Conservation (phyloP, 2,329 filamentous ascomycete genomes). For the Anisogramma anomala region DNA sequence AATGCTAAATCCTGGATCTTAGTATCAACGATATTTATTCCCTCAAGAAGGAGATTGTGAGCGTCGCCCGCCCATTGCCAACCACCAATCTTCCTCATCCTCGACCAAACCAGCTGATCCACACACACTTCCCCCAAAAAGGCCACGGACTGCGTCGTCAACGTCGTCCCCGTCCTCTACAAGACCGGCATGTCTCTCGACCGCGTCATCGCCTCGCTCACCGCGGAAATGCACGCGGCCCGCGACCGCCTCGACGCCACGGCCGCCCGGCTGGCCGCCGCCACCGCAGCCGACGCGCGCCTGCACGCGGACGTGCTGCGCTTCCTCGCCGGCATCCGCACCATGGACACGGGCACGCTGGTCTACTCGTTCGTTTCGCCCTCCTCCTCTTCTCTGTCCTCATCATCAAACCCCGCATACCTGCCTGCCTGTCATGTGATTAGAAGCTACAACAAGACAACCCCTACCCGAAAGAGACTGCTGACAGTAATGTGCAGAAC, state of each 20-base stretch:
- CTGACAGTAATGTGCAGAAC: too few relatives aligned
- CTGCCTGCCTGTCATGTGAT: too few relatives aligned
- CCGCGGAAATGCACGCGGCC: constrained; percentile 9
- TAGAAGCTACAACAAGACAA: too few relatives aligned
- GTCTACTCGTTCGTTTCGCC: constrained; percentile 25
- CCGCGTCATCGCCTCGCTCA: constrained; percentile 3
- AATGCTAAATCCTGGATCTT: not conserved
- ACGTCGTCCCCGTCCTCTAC: constrained; percentile 16
- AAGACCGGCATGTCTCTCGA: constrained; percentile 7
- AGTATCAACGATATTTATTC: constrained; percentile 17
- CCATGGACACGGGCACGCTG: constrained; percentile 23
- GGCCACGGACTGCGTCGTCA: constrained; percentile 16
- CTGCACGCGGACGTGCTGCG: constrained; percentile 12
- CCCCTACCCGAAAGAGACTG: too few relatives aligned
- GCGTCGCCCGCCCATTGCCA: not conserved
- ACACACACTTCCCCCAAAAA: constrained; percentile 2
- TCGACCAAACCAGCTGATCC: too few relatives aligned
- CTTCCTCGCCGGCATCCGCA: constrained; percentile 23
- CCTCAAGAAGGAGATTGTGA: constrained; percentile 18
- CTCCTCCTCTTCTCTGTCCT: too few relatives aligned
- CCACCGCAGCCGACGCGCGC: constrained; percentile 12
- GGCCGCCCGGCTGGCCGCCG: constrained; percentile 3
- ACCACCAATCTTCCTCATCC: too few relatives aligned
- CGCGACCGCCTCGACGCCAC: constrained; percentile 11
- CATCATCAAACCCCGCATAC: too few relatives aligned